These are phyloP conservation scores for Juncus inflexus DNA, from an alignment of 176 grass and related monocot species.

Conservation along the genomic window DNA sequence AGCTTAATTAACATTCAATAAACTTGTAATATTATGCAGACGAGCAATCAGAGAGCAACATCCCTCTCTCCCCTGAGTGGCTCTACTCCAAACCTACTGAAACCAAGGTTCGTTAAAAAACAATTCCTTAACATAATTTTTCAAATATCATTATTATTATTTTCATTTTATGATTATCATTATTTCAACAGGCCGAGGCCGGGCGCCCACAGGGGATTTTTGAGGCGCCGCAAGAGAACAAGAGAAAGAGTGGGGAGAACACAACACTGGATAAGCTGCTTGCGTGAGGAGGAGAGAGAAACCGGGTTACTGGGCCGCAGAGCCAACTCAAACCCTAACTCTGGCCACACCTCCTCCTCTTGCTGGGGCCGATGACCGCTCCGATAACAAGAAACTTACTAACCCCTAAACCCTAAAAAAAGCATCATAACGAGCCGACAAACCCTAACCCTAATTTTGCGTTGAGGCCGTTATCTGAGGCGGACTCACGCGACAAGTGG, in stretches of 20 bases:
- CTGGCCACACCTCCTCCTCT: slow-evolving; percentile 65
- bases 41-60: slow-evolving; percentile 68
- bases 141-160: no score
- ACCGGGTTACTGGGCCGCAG: slow-evolving; percentile 72
- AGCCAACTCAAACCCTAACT: slow-evolving; percentile 63
- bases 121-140: no score
- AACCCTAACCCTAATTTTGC: slow-evolving; percentile 56
- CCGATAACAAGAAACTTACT: slow-evolving; percentile 78
- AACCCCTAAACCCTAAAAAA: slow-evolving; percentile 13
- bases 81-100: slow-evolving; percentile 82
- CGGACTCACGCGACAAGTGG: slow-evolving; percentile 99
- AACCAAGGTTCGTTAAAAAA: slow-evolving; percentile 67
- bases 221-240: slow-evolving; percentile 57
- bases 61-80: slow-evolving; percentile 97
- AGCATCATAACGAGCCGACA: slow-evolving; percentile 10
- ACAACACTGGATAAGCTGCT: slow-evolving; percentile 69
- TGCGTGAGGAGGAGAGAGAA: slow-evolving; percentile 98
- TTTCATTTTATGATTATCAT: background rate
- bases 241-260: slow-evolving; percentile 55
- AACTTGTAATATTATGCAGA: slow-evolving; percentile 43
- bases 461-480: slow-evolving; percentile 49
- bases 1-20: background rate
- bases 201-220: slow-evolving; percentile 31
- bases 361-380: slow-evolving; percentile 93
- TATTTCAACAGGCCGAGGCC: slow-evolving; percentile 59